Evolutionary conservation across 2,329 filamentous ascomycete species (phyloP).

Genomic region (Scorias spongiosa): DNA sequence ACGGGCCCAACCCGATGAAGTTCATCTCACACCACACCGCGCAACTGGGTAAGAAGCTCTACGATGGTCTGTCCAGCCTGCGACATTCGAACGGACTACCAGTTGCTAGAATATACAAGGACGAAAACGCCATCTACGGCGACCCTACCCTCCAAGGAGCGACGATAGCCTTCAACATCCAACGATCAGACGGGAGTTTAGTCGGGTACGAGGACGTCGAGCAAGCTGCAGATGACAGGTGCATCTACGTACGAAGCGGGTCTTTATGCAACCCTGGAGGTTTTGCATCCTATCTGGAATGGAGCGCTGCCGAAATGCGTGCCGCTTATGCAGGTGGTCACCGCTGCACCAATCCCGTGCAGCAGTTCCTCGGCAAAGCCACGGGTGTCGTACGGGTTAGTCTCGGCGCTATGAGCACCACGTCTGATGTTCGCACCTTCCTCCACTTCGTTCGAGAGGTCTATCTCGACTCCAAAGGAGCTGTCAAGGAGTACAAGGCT

Average conservation of each 20-base stretch:
- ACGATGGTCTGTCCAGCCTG: slow-evolving; percentile 32
- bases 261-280: slow-evolving; percentile 40
- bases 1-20: slow-evolving; percentile 42
- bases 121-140: slow-evolving; percentile 32
- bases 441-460: slow-evolving; percentile 26
- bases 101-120: slow-evolving; percentile 41
- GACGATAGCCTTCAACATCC: slow-evolving; percentile 49
- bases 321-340: slow-evolving; percentile 41
- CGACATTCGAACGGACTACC: slow-evolving; percentile 38
- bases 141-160: slow-evolving; percentile 42
- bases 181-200: slow-evolving; percentile 35
- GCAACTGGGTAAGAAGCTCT: slow-evolving; percentile 36
- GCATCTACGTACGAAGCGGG: slow-evolving; percentile 48
- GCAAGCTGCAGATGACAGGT: slow-evolving; percentile 36
- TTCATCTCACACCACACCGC: slow-evolving; percentile 43
- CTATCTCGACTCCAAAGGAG: slow-evolving; percentile 11
- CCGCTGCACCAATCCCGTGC: slow-evolving; percentile 39
- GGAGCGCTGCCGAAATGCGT: slow-evolving; percentile 40
- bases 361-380: slow-evolving; percentile 38
- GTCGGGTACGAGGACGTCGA: slow-evolving; percentile 46
- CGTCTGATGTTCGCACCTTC: slow-evolving; percentile 45
- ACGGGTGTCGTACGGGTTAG: slow-evolving; percentile 48
- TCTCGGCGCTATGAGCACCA: slow-evolving; percentile 46
- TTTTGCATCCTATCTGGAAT: slow-evolving; percentile 30
- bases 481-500: background rate